These are phyloP conservation scores for Helianthus tuberosus DNA, from an alignment of 129 eudicot genomes.

Conservation along the genomic window DNA sequence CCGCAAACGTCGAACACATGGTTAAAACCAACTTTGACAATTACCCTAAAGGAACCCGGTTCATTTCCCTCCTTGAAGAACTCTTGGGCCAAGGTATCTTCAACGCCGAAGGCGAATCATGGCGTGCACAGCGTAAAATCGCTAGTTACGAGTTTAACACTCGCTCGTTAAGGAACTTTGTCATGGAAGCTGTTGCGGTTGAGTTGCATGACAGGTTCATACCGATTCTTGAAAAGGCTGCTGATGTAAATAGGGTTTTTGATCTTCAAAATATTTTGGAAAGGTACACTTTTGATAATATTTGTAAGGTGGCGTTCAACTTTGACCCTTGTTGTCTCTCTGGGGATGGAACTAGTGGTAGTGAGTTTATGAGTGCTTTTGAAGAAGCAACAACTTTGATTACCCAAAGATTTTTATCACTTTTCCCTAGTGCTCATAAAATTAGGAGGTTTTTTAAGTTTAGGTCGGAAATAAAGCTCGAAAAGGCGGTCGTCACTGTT, in stretches of 20 bases:
- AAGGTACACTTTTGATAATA: constrained; percentile 81
- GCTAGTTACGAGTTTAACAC: constrained; percentile 85
- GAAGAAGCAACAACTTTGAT: constrained; percentile 72
- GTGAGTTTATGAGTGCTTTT: constrained; percentile 78
- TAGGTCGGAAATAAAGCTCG: constrained; percentile 55
- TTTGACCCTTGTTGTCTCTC: constrained; percentile 72
- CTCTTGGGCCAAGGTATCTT: constrained; percentile 82
- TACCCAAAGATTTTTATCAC: constrained; percentile 57
- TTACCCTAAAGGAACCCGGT: constrained; percentile 82
- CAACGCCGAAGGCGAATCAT: constrained; percentile 70
- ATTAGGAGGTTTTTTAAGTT: constrained; percentile 45
- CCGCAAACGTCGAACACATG: constrained; percentile 70
- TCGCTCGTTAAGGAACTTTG: constrained; percentile 60
- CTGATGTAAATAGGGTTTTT: constrained; percentile 26
- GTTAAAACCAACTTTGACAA: constrained; percentile 71
- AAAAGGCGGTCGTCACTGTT: constrained; percentile 47
- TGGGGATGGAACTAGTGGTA: constrained; percentile 46
- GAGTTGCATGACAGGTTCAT: constrained; percentile 49
- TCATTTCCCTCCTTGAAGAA: constrained; percentile 59
- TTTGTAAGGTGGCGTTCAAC: constrained; percentile 75
- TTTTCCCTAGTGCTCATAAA: constrained; percentile 28
- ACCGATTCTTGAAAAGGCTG: constrained; percentile 50
- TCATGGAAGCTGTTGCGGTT: constrained; percentile 42
- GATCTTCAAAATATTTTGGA: constrained; percentile 80
- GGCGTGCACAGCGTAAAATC: constrained; percentile 75